phyloP scores from a whole-genome alignment of 2,329 filamentous ascomycete genomes.

The Sarocladiaceae sp. region DNA sequence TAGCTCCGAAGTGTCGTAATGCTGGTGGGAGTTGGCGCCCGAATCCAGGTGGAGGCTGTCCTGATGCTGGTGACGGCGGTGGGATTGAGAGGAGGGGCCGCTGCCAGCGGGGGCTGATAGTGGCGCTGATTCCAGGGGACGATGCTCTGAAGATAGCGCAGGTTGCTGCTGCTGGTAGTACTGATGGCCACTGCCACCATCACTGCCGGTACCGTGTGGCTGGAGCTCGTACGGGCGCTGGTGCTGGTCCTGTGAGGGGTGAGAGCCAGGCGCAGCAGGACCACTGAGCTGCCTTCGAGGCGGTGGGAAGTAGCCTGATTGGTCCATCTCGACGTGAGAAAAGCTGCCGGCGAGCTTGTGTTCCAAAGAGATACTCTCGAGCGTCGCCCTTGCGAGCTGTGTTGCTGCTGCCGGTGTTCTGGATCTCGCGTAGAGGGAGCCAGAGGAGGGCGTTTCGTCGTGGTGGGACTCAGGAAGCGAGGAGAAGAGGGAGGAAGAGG shows the following conservation, averaged over 20 bases:
- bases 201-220: constrained; percentile 10
- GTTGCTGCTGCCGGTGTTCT: too few relatives aligned
- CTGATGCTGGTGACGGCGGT: constrained; percentile 10
- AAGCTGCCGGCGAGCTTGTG: not conserved
- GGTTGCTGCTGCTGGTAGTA: constrained; percentile 11
- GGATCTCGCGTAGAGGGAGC: too few relatives aligned
- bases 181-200: constrained; percentile 1
- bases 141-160: too few relatives aligned
- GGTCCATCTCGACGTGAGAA: constrained; percentile 26
- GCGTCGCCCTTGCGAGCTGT: too few relatives aligned
- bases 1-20: constrained; percentile 48
- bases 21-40: constrained; percentile 10
- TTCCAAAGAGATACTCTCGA: too few relatives aligned
- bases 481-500: too few relatives aligned
- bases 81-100: constrained; percentile 14
- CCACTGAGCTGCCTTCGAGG: constrained; percentile 19
- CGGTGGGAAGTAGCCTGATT: constrained; percentile 32
- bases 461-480: too few relatives aligned
- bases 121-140: constrained; percentile 11
- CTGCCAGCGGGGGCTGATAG: constrained; percentile 12
- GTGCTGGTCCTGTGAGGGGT: constrained; percentile 10
- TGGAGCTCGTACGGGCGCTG: not conserved
- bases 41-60: constrained; percentile 1
- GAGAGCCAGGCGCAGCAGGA: not conserved
- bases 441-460: too few relatives aligned